Percentiles rank a stretch among this genome's conserved stretches.
Evolutionary conservation across 768 basidiomycete genomes (phyloP).

Genomic region (Serendipita sp.): DNA sequence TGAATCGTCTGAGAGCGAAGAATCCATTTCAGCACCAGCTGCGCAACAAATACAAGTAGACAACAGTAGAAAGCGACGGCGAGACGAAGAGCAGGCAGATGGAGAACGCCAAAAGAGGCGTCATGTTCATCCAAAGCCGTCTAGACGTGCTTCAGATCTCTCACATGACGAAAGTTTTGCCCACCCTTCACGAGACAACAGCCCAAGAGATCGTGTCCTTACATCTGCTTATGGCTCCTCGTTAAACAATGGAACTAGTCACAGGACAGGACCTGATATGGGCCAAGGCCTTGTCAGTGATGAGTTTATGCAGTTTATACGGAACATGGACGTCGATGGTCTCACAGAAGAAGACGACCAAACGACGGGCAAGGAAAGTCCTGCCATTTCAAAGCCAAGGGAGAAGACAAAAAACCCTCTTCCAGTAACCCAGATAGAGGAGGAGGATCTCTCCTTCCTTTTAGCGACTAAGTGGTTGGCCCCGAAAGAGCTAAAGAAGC

Average conservation of each 20-base stretch:
- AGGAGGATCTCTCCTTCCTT: slow-evolving; percentile 40
- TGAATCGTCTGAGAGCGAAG: no score
- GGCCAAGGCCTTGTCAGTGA: not conserved
- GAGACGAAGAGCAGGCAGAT: no score
- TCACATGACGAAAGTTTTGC: no score
- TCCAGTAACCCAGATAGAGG: not conserved
- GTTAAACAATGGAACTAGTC: no score
- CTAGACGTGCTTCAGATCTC: not conserved
- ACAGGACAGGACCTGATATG: no score
- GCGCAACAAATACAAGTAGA: no score
- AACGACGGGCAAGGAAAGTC: not conserved
- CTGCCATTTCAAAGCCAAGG: no score
- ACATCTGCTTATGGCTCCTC: no score
- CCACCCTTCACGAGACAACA: no score
- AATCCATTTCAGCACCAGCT: no score
- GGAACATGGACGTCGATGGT: not conserved
- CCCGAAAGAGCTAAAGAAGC: slow-evolving; percentile 47
- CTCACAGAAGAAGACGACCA: not conserved
- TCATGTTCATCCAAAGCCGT: not conserved
- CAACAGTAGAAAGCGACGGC: no score
- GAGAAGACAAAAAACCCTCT: not conserved
- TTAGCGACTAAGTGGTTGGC: slow-evolving; percentile 71
- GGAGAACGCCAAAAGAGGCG: not conserved
- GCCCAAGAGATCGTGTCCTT: no score
- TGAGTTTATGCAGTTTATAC: not conserved